Evolutionary conservation across 768 basidiomycete species (phyloP).

Genomic region (Pisolithus orientalis): DNA sequence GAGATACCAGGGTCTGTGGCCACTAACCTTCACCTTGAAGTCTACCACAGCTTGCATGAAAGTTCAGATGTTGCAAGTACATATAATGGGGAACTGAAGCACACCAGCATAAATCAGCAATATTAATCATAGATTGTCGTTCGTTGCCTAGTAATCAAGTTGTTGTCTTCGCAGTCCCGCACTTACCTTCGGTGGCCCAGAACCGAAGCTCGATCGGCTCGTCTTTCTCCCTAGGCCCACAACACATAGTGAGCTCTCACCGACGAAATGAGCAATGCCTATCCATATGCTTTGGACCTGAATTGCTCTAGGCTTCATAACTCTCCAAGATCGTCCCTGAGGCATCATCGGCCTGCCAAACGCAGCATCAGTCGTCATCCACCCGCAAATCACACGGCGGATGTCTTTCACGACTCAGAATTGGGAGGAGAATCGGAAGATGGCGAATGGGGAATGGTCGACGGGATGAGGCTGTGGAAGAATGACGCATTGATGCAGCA

Average conservation of each 20-base stretch:
- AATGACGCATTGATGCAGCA: slow-evolving; percentile 99
- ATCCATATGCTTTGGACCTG: slow-evolving; percentile 62
- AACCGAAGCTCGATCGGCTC: slow-evolving; percentile 67
- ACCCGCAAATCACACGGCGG: slow-evolving; percentile 68
- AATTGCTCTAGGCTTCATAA: slow-evolving; percentile 71
- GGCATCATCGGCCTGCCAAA: slow-evolving; percentile 48
- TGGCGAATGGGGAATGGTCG: slow-evolving; percentile 81
- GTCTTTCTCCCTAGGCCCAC: slow-evolving; percentile 80
- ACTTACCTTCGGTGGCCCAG: slow-evolving; percentile 49
- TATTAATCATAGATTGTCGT: no score
- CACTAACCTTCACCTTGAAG: no score
- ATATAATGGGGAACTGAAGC: no score
- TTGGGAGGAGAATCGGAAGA: slow-evolving; percentile 56
- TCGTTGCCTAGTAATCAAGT: slow-evolving; percentile 14
- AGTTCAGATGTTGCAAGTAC: no score
- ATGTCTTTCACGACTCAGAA: slow-evolving; percentile 66
- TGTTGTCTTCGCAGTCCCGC: slow-evolving; percentile 41
- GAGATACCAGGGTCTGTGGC: no score
- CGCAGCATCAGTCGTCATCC: slow-evolving; percentile 57
- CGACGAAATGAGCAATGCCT: slow-evolving; percentile 53
- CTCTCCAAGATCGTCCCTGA: slow-evolving; percentile 69
- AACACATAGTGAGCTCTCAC: slow-evolving; percentile 70
- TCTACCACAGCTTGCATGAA: no score
- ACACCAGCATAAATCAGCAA: no score
- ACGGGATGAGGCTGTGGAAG: slow-evolving; percentile 94